Evolutionary conservation across 2,329 filamentous ascomycete species (phyloP).

Genomic region (Aspergillus awamori): DNA sequence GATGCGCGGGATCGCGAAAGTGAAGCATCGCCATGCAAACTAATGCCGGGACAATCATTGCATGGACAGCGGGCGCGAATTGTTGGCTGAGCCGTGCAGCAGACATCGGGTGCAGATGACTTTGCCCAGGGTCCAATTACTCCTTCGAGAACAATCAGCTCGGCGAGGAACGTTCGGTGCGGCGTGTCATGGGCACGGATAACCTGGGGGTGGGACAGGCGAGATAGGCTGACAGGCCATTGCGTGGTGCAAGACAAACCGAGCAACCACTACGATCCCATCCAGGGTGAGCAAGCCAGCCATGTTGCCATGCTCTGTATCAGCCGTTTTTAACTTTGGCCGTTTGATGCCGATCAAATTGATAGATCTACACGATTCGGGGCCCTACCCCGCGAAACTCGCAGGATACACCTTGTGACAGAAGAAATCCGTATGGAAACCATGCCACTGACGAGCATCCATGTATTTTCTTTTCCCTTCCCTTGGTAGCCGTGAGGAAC

Average conservation of each 20-base stretch:
- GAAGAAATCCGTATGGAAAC: neutral
- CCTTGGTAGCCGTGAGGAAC: no score
- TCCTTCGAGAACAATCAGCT: slow-evolving; percentile 19
- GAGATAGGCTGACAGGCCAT: slow-evolving; percentile 12
- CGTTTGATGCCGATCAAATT: slow-evolving; percentile 9
- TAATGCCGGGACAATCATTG: slow-evolving; percentile 28
- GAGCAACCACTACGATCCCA: neutral
- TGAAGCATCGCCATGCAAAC: slow-evolving; percentile 21
- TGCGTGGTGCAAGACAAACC: slow-evolving; percentile 4
- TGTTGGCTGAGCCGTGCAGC: slow-evolving; percentile 18
- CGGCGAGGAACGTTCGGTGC: slow-evolving; percentile 7
- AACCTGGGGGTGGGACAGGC: slow-evolving; percentile 8
- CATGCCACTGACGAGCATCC: neutral
- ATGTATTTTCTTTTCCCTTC: neutral
- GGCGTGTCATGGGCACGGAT: slow-evolving; percentile 10
- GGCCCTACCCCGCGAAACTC: slow-evolving; percentile 2
- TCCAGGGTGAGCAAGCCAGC: neutral
- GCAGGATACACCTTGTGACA: slow-evolving; percentile 5
- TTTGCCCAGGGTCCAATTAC: slow-evolving; percentile 17
- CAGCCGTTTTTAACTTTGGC: neutral
- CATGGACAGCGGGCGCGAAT: slow-evolving; percentile 20
- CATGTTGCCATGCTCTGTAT: neutral
- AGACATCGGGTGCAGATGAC: slow-evolving; percentile 24
- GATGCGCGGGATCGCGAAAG: slow-evolving; percentile 6
- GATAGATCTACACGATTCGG: slow-evolving; percentile 10